Percentiles rank a stretch among this genome's conserved stretches.
Conservation (phyloP, 2,329 filamentous ascomycete genomes). For the Coniochaeta prunicola region DNA sequence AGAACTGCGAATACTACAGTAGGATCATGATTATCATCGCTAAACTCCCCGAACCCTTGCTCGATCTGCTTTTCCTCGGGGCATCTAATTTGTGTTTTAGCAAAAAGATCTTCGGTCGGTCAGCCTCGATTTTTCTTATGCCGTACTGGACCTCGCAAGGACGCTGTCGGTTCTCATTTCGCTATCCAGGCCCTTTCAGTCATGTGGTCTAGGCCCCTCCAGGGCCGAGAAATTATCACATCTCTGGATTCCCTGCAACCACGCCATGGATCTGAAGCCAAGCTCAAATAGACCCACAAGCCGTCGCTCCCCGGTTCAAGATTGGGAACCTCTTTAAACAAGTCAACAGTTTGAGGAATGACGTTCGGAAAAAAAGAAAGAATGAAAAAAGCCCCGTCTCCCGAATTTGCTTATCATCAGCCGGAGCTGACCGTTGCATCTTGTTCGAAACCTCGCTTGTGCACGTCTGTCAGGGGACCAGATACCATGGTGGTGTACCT, state of each 20-base stretch:
- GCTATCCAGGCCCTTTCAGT: neutral
- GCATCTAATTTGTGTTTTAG: neutral
- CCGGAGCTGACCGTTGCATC: too few relatives aligned
- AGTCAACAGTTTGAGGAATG: too few relatives aligned
- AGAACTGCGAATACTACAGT: too few relatives aligned
- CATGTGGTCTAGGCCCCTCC: neutral
- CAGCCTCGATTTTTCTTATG: neutral
- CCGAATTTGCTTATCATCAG: too few relatives aligned
- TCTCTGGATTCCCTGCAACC: neutral
- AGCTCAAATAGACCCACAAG: neutral
- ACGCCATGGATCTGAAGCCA: neutral
- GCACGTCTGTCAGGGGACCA: too few relatives aligned
- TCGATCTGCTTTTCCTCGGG: neutral
- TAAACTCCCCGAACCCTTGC: neutral
- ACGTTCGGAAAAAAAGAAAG: too few relatives aligned
- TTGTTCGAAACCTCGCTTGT: too few relatives aligned
- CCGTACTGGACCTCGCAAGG: neutral
- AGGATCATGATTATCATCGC: too few relatives aligned
- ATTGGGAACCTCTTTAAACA: too few relatives aligned
- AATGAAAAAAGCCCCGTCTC: too few relatives aligned
- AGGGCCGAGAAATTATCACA: neutral
- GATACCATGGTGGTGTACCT: too few relatives aligned
- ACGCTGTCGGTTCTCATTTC: neutral
- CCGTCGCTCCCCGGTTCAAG: neutral
- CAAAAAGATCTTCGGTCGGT: neutral